phyloP scores from a whole-genome alignment of 495 filamentous ascomycete species.

The Tetracladium setigerum region DNA sequence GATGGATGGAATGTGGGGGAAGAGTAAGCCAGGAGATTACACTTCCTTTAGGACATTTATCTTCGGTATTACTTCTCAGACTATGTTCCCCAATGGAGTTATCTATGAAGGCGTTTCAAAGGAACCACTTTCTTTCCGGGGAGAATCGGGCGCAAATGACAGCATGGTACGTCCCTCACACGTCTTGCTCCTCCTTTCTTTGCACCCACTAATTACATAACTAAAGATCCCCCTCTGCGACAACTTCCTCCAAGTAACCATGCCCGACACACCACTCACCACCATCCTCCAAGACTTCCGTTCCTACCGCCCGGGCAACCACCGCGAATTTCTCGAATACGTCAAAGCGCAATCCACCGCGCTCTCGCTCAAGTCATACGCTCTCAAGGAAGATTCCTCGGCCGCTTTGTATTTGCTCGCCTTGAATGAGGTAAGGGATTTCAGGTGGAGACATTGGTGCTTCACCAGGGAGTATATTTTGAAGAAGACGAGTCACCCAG shows the following conservation, averaged over 20 bases:
- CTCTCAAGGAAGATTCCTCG: conserved; percentile 33
- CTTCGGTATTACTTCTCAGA: conserved; percentile 81
- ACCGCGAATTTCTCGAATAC: conserved; percentile 72
- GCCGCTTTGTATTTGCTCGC: conserved; percentile 60
- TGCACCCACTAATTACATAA: conserved; percentile 2
- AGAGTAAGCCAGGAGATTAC: conserved; percentile 71
- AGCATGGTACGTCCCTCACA: conserved; percentile 48
- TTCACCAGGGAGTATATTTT: conserved; percentile 94
- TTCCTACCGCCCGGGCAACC: conserved; percentile 74
- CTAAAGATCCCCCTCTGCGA: conserved; percentile 70
- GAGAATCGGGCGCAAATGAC: conserved; percentile 87
- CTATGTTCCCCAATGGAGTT: conserved; percentile 87
- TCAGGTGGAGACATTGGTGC: conserved; percentile 90
- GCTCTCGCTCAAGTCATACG: conserved; percentile 53
- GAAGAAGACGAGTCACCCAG: conserved; percentile 72
- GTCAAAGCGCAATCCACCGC: conserved; percentile 49
- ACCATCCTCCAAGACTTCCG: conserved; percentile 81
- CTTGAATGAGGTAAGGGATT: conserved; percentile 80
- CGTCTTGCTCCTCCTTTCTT: background rate
- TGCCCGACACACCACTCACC: conserved; percentile 79
- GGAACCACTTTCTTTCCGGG: conserved; percentile 66
- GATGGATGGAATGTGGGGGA: conserved; percentile 79
- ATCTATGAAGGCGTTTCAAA: conserved; percentile 76
- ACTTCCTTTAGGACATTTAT: conserved; percentile 87
- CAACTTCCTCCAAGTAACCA: conserved; percentile 68